Evolutionary conservation across 345 rosid genomes (phyloP).

Genomic region (Eucalyptus cloeziana): DNA sequence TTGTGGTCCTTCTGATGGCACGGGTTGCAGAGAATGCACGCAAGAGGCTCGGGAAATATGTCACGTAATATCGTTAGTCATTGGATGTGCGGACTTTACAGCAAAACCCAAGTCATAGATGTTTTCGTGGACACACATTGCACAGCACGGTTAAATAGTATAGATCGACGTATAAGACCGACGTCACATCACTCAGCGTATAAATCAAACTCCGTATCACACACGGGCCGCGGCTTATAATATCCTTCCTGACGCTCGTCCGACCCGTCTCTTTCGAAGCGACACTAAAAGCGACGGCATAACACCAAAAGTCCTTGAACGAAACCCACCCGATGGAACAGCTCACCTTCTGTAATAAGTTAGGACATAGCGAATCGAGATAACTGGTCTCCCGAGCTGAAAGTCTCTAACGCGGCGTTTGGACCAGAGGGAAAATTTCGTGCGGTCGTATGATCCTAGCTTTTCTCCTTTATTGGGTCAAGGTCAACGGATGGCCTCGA

Average conservation of each 20-base stretch:
- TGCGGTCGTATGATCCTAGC: neutral
- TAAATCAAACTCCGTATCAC: neutral
- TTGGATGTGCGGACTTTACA: neutral
- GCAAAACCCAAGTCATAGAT: neutral
- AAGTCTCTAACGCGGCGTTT: neutral
- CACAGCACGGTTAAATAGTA: neutral
- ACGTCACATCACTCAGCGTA: neutral
- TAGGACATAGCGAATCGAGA: neutral
- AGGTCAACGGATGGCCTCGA: neutral
- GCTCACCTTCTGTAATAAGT: neutral
- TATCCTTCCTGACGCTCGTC: neutral
- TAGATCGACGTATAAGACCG: neutral
- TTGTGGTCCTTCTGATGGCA: neutral
- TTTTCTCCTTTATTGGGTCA: neutral
- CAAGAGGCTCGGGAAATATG: too few relatives aligned
- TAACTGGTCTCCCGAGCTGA: neutral
- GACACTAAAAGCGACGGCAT: neutral
- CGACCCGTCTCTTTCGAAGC: neutral
- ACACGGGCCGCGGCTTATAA: neutral
- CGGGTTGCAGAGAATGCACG: too few relatives aligned
- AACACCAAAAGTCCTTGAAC: neutral
- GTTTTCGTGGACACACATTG: neutral
- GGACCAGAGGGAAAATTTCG: neutral
- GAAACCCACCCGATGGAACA: neutral
- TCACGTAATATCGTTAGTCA: neutral